These are phyloP conservation scores for Bipolaris sorokiniana DNA, from an alignment of 2,329 filamentous ascomycete genomes.

Conservation along the genomic window DNA sequence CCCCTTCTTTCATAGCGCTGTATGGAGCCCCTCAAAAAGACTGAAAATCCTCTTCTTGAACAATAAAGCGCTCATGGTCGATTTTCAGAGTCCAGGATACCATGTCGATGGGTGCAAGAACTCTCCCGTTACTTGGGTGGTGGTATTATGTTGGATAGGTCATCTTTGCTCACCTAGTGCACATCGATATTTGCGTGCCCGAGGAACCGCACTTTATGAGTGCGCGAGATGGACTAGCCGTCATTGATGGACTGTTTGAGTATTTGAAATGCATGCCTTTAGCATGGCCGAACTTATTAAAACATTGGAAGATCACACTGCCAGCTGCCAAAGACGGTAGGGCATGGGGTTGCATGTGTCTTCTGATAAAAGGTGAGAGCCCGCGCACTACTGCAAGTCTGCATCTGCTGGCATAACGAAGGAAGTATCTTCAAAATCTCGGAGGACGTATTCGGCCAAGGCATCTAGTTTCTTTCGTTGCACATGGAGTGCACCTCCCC, in stretches of 20 bases:
- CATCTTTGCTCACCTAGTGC: background rate
- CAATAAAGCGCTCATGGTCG: background rate
- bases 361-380: background rate
- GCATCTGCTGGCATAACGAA: slow-evolving; percentile 57
- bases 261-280: background rate
- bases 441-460: slow-evolving; percentile 52
- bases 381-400: slow-evolving; percentile 37
- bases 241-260: background rate
- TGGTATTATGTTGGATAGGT: background rate
- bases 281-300: background rate
- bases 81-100: background rate
- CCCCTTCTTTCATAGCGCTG: background rate
- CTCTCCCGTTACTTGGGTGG: background rate
- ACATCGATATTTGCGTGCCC: background rate
- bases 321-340: background rate
- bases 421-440: slow-evolving; percentile 53
- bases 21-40: too few species aligned
- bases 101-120: background rate
- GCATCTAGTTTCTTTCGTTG: slow-evolving; percentile 58
- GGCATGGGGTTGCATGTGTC: background rate
- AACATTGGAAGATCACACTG: background rate
- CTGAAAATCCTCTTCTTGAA: background rate
- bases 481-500: slow-evolving; percentile 52
- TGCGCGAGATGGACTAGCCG: background rate
- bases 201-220: background rate